Conservation (phyloP, 2,329 filamentous ascomycete genomes). For the Cladosporium halotolerans region DNA sequence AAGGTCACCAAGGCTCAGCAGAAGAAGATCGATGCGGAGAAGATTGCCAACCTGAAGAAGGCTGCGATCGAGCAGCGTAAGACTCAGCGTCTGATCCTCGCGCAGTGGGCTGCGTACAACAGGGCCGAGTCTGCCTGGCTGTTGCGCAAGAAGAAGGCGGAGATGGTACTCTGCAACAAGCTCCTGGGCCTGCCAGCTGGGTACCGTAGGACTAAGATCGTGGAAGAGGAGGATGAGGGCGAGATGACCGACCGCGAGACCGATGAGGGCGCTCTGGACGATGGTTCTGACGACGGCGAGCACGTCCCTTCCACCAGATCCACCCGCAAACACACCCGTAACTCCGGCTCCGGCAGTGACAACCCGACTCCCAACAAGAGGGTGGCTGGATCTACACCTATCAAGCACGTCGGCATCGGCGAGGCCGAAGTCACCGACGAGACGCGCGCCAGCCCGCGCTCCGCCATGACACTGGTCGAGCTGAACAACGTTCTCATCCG, state of each 20-base stretch:
- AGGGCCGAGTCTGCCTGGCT: conserved; percentile 4
- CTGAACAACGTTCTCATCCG: conserved; percentile 21
- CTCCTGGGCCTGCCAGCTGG: neutral
- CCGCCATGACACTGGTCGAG: conserved; percentile 20
- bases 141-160: conserved; percentile 3
- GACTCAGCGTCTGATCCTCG: neutral
- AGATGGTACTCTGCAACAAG: conserved; percentile 3
- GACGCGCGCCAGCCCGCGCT: conserved; percentile 20
- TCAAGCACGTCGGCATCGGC: conserved; percentile 6
- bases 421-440: neutral
- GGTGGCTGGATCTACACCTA: conserved; percentile 6
- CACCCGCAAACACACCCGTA: conserved; percentile 6
- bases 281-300: neutral
- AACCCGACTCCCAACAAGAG: conserved; percentile 1
- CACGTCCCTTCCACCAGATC: conserved; percentile 3
- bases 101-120: conserved; percentile 9
- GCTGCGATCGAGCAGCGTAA: neutral
- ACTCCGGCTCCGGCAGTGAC: neutral
- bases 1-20: neutral
- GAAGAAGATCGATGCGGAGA: conserved; percentile 11
- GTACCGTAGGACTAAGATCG: neutral
- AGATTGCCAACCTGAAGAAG: conserved; percentile 5
- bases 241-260: neutral
- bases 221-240: neutral
- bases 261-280: neutral